These are phyloP conservation scores for Epichloe typhina DNA, from an alignment of 2,329 filamentous ascomycete species.

Conservation along the genomic window DNA sequence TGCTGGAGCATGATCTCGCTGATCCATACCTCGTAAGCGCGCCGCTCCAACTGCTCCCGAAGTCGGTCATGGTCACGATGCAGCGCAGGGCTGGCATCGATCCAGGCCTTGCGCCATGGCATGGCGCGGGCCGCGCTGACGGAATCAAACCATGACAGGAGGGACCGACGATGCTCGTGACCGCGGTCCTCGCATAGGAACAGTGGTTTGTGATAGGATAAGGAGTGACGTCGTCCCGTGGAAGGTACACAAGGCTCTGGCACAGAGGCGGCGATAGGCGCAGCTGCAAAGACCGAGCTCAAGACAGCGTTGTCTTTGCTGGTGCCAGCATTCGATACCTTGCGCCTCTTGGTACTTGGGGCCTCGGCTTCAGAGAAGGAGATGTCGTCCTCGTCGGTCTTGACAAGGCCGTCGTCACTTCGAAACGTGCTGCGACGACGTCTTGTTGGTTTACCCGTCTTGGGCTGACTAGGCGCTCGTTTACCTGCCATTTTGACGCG, in stretches of 20 bases:
- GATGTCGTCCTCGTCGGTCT: background rate
- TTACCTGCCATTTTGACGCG: slow-evolving; percentile 1
- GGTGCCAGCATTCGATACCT: background rate
- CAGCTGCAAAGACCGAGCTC: slow-evolving; percentile 6
- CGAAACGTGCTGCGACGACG: background rate
- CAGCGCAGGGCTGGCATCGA: slow-evolving; percentile 24
- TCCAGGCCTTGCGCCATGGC: slow-evolving; percentile 48
- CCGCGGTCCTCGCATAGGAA: slow-evolving; percentile 28
- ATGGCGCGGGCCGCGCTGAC: slow-evolving; percentile 35
- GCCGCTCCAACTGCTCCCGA: slow-evolving; percentile 31
- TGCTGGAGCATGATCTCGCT: slow-evolving; percentile 57
- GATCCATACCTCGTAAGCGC: slow-evolving; percentile 55
- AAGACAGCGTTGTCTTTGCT: background rate
- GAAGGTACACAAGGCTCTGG: slow-evolving; percentile 8
- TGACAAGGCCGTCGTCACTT: background rate
- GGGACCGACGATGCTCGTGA: slow-evolving; percentile 18
- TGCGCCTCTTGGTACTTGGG: slow-evolving; percentile 6
- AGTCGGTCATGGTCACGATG: slow-evolving; percentile 20
- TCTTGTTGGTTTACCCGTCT: background rate
- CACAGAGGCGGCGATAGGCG: background rate
- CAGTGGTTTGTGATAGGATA: slow-evolving; percentile 35
- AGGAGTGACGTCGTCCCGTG: slow-evolving; percentile 7
- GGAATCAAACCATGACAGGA: slow-evolving; percentile 40
- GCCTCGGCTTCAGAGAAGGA: background rate
- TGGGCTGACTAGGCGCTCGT: background rate